A percentile compares a stretch with the other conserved stretches of the same genome.
Conservation (phyloP, 1,284 basidiomycete genomes). For the Neotropicomus parvogracilis region DNA sequence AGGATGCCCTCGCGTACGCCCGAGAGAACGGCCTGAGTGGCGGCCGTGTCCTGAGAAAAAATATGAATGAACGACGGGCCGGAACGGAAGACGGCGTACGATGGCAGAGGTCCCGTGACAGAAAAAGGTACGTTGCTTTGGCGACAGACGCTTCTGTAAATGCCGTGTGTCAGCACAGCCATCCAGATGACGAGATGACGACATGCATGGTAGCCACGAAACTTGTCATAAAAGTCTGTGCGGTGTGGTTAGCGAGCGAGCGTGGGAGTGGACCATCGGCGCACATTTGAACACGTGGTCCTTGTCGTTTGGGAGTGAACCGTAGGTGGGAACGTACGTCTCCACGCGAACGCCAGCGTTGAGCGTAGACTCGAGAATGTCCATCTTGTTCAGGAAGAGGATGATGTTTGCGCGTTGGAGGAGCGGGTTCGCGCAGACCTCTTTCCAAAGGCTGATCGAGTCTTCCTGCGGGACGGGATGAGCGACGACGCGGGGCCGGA, state of each 20-base stretch:
- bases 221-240: conserved; percentile 52
- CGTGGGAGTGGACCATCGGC: conserved; percentile 10
- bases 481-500: background rate
- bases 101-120: conserved; percentile 50
- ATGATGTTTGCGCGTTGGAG: conserved; percentile 56
- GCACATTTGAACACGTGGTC: conserved; percentile 48
- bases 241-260: background rate
- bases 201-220: conserved; percentile 46
- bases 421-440: conserved; percentile 56
- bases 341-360: conserved; percentile 54
- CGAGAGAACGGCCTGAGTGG: conserved; percentile 44
- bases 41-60: conserved; percentile 43
- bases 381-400: conserved; percentile 70
- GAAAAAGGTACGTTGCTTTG: conserved; percentile 45
- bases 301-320: conserved; percentile 55
- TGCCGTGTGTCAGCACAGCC: conserved; percentile 1
- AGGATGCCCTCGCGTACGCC: conserved; percentile 35
- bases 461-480: conserved; percentile 44
- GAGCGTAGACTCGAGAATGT: conserved; percentile 57
- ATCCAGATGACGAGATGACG: background rate
- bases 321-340: conserved; percentile 61
- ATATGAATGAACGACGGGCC: background rate
- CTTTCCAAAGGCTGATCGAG: conserved; percentile 58
- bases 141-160: conserved; percentile 43
- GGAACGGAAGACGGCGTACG: conserved; percentile 28